phyloP scores from a whole-genome alignment of 1,139 yeast genomes.

The Pichia sp. region DNA sequence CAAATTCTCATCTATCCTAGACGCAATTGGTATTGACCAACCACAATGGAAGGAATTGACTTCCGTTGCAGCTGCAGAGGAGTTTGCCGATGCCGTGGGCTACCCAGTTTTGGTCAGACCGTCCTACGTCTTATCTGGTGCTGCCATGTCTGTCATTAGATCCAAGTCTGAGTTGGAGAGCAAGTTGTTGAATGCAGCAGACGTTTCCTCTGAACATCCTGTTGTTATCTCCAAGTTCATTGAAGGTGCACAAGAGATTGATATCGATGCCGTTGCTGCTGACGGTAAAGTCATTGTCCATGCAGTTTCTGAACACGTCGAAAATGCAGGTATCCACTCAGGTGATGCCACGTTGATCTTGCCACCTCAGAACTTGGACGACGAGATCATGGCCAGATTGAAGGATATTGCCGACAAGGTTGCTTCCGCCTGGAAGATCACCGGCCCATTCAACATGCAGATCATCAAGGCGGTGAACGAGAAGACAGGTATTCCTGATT shows the following conservation, averaged over 20 bases:
- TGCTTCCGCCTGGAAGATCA: conserved; percentile 89
- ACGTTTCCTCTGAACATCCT: conserved; percentile 93
- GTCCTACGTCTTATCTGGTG: conserved; percentile 94
- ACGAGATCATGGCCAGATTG: conserved; percentile 55
- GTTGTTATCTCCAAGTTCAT: conserved; percentile 96
- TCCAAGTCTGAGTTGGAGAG: conserved; percentile 72
- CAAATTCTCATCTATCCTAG: conserved; percentile 91
- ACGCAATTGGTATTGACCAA: conserved; percentile 88
- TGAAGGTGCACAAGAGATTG: conserved; percentile 94
- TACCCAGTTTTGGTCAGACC: conserved; percentile 98
- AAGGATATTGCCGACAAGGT: conserved; percentile 87
- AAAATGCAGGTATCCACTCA: conserved; percentile 97
- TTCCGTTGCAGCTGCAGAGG: conserved; percentile 78
- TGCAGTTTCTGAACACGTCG: conserved; percentile 96
- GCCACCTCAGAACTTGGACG: conserved; percentile 78
- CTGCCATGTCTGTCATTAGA: conserved; percentile 94
- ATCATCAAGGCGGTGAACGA: conserved; percentile 62
- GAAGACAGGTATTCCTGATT: conserved; percentile 44
- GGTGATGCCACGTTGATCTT: conserved; percentile 96
- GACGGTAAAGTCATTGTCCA: conserved; percentile 87
- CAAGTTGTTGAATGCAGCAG: conserved; percentile 81
- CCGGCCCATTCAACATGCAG: conserved; percentile 99
- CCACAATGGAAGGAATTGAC: conserved; percentile 97
- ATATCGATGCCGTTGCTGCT: conserved; percentile 92
- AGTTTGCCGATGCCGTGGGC: conserved; percentile 79